Evolutionary conservation across 352 stramenopile genomes (phyloP), one percentile per base, ranked within the genome.

Genomic region (Globisporangium cystogenes): DNA sequence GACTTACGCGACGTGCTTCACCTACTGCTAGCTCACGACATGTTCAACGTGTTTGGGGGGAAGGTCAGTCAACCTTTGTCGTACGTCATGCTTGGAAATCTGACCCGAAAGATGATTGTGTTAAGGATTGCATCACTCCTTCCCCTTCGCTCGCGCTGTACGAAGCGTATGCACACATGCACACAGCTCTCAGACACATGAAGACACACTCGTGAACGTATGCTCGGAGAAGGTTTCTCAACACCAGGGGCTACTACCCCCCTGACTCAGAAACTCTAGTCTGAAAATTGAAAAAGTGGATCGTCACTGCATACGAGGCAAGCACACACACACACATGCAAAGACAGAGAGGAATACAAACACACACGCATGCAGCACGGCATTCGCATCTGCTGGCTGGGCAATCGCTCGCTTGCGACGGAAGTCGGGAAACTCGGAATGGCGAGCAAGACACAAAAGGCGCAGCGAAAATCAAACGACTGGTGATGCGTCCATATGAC

Each of bases 201-300:
- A 10, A 37, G 3, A 3, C 37, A 43, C 7, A 23, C 6, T 44
- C 39, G 20, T 20, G 39, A 50, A 45, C 51, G 69, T 82, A 87
- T 92, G 76, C 79, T 90, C 79, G 36, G 79, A 87, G 67, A 74
- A 71, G 74, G 57, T 42, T 63, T 74, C 66, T 90, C 80, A 76
- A 70, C 79, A 90, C 77, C 76, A 65, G 73, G 59, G 79, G 79
- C 82, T 93, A 93, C 82, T 90, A 93, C 79, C 77, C 72, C 81
- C 69, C 65, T 69, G 72, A 74, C 87, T 93, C 79, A 90, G 82
- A 90, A 93, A 93, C 82, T 93, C 79, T 93, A 93, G 80, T 93
- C 79, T 93, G 82, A 93, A 90, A 90, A 79, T 83, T 51, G 70
- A 79, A 87, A 37, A 70, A 67, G 52, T 71, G 55, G 66, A 78